Percentiles rank a stretch among this genome's conserved stretches.
Conservation (phyloP, 208 protist species). For the Acanthamoeba royreba region DNA sequence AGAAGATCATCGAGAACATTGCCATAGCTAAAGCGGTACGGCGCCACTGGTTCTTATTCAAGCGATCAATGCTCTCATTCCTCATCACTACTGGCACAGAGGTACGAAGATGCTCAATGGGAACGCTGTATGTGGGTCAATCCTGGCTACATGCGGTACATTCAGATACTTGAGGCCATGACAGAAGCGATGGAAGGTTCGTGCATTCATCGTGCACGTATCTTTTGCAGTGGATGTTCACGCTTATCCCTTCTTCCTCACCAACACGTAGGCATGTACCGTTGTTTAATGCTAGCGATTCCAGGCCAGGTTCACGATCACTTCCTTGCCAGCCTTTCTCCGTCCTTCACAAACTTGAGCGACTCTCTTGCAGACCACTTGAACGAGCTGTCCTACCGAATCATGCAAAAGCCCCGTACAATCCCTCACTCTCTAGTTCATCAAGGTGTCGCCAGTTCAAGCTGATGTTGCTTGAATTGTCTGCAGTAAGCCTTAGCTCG, state of each 20-base stretch:
- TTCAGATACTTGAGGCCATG: conserved; percentile 32
- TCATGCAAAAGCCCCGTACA: not conserved
- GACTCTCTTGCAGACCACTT: not conserved
- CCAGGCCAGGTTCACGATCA: not conserved
- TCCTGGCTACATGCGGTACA: not conserved
- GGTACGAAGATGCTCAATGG: not conserved
- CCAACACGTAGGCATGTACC: conserved; percentile 10
- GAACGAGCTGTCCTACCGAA: not conserved
- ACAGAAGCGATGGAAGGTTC: conserved; percentile 1
- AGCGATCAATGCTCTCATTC: too few relatives aligned
- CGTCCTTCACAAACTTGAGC: not conserved
- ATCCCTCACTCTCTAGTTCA: too few relatives aligned
- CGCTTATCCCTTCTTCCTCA: too few relatives aligned
- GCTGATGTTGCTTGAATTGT: too few relatives aligned
- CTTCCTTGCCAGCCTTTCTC: not conserved
- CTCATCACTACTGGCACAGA: not conserved
- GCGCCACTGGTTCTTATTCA: too few relatives aligned
- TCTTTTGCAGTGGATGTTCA: not conserved
- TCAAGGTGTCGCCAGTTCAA: too few relatives aligned
- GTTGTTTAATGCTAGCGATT: not conserved
- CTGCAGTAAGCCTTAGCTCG: too few relatives aligned
- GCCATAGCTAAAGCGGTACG: not conserved
- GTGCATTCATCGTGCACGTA: too few relatives aligned
- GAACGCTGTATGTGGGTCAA: not conserved
- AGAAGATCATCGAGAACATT: not conserved